Evolutionary conservation across 2,329 filamentous ascomycete genomes (phyloP), one percentile per base, ranked within the genome.

Genomic region (Huntiella moniliformis): DNA sequence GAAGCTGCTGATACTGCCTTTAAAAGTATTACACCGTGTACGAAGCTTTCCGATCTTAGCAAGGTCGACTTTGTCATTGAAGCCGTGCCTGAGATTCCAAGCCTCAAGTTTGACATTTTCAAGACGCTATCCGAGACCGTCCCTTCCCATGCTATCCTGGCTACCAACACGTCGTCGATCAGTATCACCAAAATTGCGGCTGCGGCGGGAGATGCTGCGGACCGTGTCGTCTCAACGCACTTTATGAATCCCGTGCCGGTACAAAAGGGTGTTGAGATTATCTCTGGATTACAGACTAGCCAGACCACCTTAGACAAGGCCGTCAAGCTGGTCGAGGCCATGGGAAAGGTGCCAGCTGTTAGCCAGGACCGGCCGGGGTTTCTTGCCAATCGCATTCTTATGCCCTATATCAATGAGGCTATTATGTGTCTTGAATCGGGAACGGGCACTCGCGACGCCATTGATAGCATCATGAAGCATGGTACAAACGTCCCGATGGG

Each of bases 211-310:
- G 76, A 93, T 57, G 80, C 85, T 1, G 88, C 67, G 13, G 82
- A 94, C 56, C 80, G 91, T 41, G 91, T 98, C 7, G 77, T 98
- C 46, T 85, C 84, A 44, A 96, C 91, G 12, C 91, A 98, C 63
- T 98, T 98, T 64, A 98, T 98, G 91, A 98, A 98, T 68, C 91
- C 91, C 0, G 91, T 98, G 0, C 91, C 91, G 2, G 67, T 98
- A 31, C 91, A 96, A 60, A 94, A 94, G 63, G 91, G 91, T 44
- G 91, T 98, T 4, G 91, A 98, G 65, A 95, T 98, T 56, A 96
- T 98, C 60, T 79, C 82, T 44, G 91, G 86, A 28, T 69, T 98
- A 28, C 91, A 98, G 62, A 98, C 91, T 2, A 91, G 83, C 49
- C 66, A 77, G 53, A 72, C 74, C 51, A 96, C 91, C 1, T 65